These are phyloP conservation scores for Coniochaeta hoffmannii DNA, from an alignment of 2,329 filamentous ascomycete species.

Conservation along the genomic window DNA sequence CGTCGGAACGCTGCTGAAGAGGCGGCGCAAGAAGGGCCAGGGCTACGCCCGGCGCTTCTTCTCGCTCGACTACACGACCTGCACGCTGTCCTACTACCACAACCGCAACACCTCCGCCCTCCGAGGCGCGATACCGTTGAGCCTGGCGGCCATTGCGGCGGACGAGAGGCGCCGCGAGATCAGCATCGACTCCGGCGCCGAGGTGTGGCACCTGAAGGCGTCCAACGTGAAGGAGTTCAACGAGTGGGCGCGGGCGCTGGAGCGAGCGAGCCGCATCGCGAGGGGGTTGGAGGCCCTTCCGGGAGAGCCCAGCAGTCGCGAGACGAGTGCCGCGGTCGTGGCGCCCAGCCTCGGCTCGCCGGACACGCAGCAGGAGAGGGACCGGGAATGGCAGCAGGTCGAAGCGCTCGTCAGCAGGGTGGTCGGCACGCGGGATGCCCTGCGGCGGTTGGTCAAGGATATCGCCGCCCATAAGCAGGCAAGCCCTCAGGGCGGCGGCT, in stretches of 20 bases:
- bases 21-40: slow-evolving; percentile 86
- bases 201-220: slow-evolving; percentile 91
- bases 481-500: not conserved
- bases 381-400: slow-evolving; percentile 79
- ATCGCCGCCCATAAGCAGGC: slow-evolving; percentile 58
- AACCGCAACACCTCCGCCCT: slow-evolving; percentile 89
- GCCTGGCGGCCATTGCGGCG: slow-evolving; percentile 81
- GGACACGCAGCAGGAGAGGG: slow-evolving; percentile 46
- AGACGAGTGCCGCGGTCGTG: slow-evolving; percentile 5
- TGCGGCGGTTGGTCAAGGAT: slow-evolving; percentile 79
- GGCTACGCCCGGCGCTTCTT: slow-evolving; percentile 92
- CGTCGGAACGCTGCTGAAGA: slow-evolving; percentile 80
- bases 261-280: slow-evolving; percentile 67
- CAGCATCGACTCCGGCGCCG: slow-evolving; percentile 91
- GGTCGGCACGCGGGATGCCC: slow-evolving; percentile 79
- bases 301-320: slow-evolving; percentile 12
- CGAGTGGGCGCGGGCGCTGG: slow-evolving; percentile 79
- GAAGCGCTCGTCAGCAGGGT: slow-evolving; percentile 81
- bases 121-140: slow-evolving; percentile 85
- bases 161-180: slow-evolving; percentile 87
- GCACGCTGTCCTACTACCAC: slow-evolving; percentile 93
- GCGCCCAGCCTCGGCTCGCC: slow-evolving; percentile 17
- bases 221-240: slow-evolving; percentile 77
- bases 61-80: slow-evolving; percentile 89
- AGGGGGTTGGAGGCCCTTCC: slow-evolving; percentile 39